A percentile compares a stretch with the other conserved stretches of the same genome.
phyloP scores from a whole-genome alignment of 768 basidiomycete genomes.

The Arthromyces matolae region DNA sequence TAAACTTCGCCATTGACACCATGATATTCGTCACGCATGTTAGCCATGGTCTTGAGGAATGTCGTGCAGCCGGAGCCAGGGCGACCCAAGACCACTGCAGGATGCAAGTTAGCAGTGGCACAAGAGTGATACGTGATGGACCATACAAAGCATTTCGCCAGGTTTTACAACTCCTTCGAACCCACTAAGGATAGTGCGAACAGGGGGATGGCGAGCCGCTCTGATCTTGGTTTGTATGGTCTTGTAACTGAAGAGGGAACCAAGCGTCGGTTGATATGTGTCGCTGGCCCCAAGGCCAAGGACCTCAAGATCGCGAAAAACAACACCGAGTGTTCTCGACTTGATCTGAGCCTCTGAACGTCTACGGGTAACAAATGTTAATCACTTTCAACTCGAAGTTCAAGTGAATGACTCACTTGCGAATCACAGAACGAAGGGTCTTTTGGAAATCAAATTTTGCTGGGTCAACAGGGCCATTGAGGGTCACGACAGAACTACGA shows the following conservation, averaged over 20 bases:
- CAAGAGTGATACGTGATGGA: background rate
- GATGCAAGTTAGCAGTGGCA: background rate
- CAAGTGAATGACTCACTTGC: constrained; percentile 19
- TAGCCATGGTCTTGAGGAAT: constrained; percentile 77
- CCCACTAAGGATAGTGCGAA: constrained; percentile 57
- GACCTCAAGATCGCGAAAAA: constrained; percentile 50
- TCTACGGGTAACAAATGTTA: background rate
- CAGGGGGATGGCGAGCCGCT: constrained; percentile 51
- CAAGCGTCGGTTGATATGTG: constrained; percentile 47
- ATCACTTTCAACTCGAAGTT: background rate
- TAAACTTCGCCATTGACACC: constrained; percentile 65
- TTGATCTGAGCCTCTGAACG: constrained; percentile 16
- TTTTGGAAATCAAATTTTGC: constrained; percentile 30
- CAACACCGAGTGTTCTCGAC: constrained; percentile 42
- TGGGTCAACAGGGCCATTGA: constrained; percentile 19
- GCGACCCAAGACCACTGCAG: constrained; percentile 74
- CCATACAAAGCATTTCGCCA: constrained; percentile 76
- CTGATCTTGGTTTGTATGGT: constrained; percentile 36
- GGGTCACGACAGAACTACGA: constrained; percentile 12
- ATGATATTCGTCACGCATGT: constrained; percentile 67
- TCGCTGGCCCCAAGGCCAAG: constrained; percentile 42
- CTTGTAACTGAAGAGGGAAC: constrained; percentile 46
- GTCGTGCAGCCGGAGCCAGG: constrained; percentile 89
- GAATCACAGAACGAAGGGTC: constrained; percentile 22
- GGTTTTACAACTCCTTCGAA: constrained; percentile 64